Conservation (phyloP, 495 filamentous ascomycete species). For the Thermothielavioides terrestris region DNA sequence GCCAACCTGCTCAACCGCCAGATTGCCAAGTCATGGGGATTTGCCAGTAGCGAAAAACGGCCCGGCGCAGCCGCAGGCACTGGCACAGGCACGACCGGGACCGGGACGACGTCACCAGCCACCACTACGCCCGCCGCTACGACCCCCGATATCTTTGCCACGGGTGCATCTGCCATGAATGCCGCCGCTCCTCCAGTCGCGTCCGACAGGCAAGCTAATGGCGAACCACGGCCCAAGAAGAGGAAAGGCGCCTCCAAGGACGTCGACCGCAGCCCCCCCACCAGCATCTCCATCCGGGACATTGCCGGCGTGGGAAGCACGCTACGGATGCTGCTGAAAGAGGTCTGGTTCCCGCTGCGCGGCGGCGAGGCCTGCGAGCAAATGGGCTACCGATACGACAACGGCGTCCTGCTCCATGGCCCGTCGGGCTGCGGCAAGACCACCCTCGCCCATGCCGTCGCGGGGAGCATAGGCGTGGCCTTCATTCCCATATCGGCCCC, state of each 20-base stretch:
- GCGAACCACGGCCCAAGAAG: conserved; percentile 60
- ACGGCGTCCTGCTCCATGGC: conserved; percentile 86
- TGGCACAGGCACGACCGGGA: conserved; percentile 14
- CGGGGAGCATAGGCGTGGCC: conserved; percentile 72
- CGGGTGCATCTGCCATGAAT: background rate
- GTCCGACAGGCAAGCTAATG: conserved; percentile 45
- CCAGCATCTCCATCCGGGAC: conserved; percentile 65
- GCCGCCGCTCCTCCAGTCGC: background rate
- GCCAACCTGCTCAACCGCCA: conserved; percentile 26
- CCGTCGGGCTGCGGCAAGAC: conserved; percentile 96
- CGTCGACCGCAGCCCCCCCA: conserved; percentile 62
- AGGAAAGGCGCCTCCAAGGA: conserved; percentile 43
- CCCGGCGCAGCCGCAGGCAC: too few species aligned
- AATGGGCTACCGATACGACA: conserved; percentile 63
- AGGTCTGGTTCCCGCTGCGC: conserved; percentile 72
- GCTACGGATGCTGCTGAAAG: conserved; percentile 64
- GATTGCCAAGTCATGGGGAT: conserved; percentile 53
- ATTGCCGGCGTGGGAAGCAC: conserved; percentile 81
- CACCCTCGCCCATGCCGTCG: conserved; percentile 84
- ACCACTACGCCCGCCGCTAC: background rate
- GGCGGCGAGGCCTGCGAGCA: conserved; percentile 45
- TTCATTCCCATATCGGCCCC: conserved; percentile 87
- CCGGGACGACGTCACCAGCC: background rate
- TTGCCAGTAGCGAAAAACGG: conserved; percentile 16
- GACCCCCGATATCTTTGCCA: background rate